phyloP scores from a whole-genome alignment of 257 asterid genomes.

The Solanum rostratum region DNA sequence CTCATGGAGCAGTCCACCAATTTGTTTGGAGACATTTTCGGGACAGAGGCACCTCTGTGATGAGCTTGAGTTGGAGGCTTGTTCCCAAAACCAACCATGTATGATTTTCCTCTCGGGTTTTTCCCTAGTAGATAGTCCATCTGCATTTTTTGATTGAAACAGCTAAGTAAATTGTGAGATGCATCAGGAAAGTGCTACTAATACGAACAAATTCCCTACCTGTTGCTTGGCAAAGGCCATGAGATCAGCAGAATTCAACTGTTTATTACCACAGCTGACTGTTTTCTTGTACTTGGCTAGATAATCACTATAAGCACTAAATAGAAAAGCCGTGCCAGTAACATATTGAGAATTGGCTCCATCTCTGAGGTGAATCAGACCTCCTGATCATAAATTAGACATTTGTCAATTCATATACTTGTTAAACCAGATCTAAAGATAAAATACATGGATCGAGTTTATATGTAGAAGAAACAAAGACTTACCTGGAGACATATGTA shows the following conservation, averaged over 20 bases:
- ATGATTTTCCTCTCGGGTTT: constrained; percentile 52
- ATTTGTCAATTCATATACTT: not conserved
- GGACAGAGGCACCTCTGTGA: constrained; percentile 92
- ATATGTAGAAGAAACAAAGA: not conserved
- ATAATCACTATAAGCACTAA: constrained; percentile 46
- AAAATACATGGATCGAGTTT: not conserved
- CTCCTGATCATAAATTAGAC: constrained; percentile 24
- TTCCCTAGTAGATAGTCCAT: constrained; percentile 64
- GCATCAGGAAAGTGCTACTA: not conserved
- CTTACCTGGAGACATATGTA: constrained; percentile 56
- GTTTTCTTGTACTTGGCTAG: constrained; percentile 29
- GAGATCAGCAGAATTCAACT: constrained; percentile 18
- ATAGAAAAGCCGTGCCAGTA: constrained; percentile 49
- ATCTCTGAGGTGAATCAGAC: constrained; percentile 56
- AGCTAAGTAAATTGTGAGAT: not conserved
- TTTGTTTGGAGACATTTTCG: constrained; percentile 12
- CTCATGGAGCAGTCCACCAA: constrained; percentile 42
- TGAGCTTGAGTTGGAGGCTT: constrained; percentile 70
- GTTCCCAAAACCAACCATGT: constrained; percentile 84
- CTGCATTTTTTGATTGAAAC: constrained; percentile 14
- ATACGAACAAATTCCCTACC: constrained; percentile 17
- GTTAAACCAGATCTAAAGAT: not conserved
- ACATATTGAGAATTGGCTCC: constrained; percentile 87
- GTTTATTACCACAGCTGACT: constrained; percentile 34
- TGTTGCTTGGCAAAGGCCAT: constrained; percentile 55